phyloP scores from a whole-genome alignment of 2,329 filamentous ascomycete genomes.

The Colletotrichum endophyticum region DNA sequence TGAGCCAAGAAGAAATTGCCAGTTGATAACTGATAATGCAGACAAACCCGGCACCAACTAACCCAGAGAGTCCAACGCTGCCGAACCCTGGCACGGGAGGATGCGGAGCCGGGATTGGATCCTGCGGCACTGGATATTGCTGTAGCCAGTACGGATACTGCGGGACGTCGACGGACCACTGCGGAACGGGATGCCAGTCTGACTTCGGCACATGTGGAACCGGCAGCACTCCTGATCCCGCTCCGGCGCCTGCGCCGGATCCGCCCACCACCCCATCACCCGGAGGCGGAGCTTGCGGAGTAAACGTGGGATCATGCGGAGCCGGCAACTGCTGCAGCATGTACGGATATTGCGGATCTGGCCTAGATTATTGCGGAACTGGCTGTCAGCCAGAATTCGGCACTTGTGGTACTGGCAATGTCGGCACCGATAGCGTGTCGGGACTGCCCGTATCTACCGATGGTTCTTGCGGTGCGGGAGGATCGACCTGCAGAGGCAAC shows the following conservation, averaged over 20 bases:
- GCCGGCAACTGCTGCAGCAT: conserved; percentile 21
- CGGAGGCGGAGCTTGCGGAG: neutral
- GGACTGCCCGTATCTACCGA: conserved; percentile 13
- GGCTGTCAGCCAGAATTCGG: conserved; percentile 22
- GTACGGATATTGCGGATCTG: conserved; percentile 22
- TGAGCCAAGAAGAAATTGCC: neutral
- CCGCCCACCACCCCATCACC: neutral
- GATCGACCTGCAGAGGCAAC: conserved; percentile 16
- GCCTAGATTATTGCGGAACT: conserved; percentile 16
- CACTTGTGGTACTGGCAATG: conserved; percentile 1
- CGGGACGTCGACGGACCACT: conserved; percentile 16
- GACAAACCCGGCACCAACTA: neutral
- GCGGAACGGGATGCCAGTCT: conserved; percentile 19
- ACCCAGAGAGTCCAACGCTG: neutral
- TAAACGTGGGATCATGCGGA: neutral
- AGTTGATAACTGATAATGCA: neutral
- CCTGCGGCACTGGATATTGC: conserved; percentile 12
- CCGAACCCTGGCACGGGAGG: neutral
- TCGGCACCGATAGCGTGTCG: neutral
- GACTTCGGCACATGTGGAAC: conserved; percentile 20
- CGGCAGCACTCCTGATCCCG: neutral
- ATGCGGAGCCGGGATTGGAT: conserved; percentile 6
- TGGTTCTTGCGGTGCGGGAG: conserved; percentile 14
- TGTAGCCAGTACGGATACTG: conserved; percentile 24
- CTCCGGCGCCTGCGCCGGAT: neutral